Base-by-base conservation (phyloP, 768 basidiomycete genomes). In the Dentipellis sp. region DNA sequence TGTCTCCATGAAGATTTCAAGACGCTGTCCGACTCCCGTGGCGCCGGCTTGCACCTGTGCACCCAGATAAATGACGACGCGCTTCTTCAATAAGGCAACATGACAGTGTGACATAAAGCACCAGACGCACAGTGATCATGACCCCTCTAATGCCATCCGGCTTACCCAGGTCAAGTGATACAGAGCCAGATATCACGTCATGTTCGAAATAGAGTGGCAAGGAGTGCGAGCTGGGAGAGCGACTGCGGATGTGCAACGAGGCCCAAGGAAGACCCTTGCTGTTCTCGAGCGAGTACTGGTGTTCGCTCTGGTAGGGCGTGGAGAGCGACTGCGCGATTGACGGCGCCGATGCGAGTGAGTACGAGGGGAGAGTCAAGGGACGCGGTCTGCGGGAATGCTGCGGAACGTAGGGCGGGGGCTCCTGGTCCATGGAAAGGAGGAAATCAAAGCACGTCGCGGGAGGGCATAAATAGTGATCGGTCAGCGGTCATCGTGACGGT, bases 141-240 rank as follows among this genome's bases (percentile, higher is more conserved):
- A 84, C 70, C 29, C 68, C 71, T 64, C 82, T 80, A 51, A 77
- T 65, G 11, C 70, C 73, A 54, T 81, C 78, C 14, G 75, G 66
- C 61, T 78, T 79, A 58, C 73, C 69, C 36, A 80, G 67, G 52
- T 80, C 74, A 29, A 83, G 62, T 60, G 78, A 75, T 2, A 83
- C 79, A 9, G 67, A 65, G 21, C 83, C 82, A 1, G 74, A 62
- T 53, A 86, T 70, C 12, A 62, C 56, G 62, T 85, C 80, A 10
- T 73, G 75, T 57, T 78, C 72, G 49, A 73, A 63, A 60, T 78
- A 81, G 23, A 72, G 62, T 17, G 80, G 82, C 22, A 74, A 66
- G 10, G 70, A 72, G 17, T 70, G 60, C 0, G 75, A 52, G 3
- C 59, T 67, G 5, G 68, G 64, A 22, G 74, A 68, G 35, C 78